Base-by-base conservation (phyloP, 2,329 filamentous ascomycete genomes). In the Didymellaceae sp. region DNA sequence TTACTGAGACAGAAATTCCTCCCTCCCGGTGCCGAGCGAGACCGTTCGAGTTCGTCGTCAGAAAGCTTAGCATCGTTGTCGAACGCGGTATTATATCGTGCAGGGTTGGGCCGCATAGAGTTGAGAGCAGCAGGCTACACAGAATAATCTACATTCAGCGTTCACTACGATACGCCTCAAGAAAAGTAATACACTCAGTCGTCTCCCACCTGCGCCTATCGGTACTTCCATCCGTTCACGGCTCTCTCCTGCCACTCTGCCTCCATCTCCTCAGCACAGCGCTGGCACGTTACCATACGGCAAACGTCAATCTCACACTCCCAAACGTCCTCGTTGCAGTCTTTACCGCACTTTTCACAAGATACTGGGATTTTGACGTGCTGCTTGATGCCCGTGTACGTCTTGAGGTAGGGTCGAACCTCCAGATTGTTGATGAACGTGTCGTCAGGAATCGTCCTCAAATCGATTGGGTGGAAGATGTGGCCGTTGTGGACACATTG, bases 401-500 rank as follows among this genome's bases (percentile, higher is more conserved):
- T 59, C 9, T 45, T 39, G 3, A 61, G 22, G 17, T 59, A 64
- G 6, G 59, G 56, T 2, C 57, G 51, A 2, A 62, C 58, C 22
- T 54, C 54, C 11, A 65, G 16, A 8, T 28, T 44, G 38, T 65
- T 65, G 45, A 64, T 46, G 14, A 28, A n/a, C 2, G 53, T 38
- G 17, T 52, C 34, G 11, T 64, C 56, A 9, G 60, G 61, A 3
- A 63, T 53, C 0, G 28, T 32, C n/a, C 54, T 51, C 20, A 66
- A 38, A 16, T 61, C 42, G 21, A 63, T 38, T 0, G 54, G 52
- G 32, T 52, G 56, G 28, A 67, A 65, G 11, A 60, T 49, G 25
- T 68, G 65, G 13, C 61, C 60, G 25, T 53, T 56, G 18, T 35
- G 45, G 21, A 66, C 33, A 31, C 65, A 68, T 14, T 54, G 47